A percentile compares a stretch with the other conserved stretches of the same genome.
Conservation (phyloP, 345 rosid species). For the Rubroshorea leprosula region DNA sequence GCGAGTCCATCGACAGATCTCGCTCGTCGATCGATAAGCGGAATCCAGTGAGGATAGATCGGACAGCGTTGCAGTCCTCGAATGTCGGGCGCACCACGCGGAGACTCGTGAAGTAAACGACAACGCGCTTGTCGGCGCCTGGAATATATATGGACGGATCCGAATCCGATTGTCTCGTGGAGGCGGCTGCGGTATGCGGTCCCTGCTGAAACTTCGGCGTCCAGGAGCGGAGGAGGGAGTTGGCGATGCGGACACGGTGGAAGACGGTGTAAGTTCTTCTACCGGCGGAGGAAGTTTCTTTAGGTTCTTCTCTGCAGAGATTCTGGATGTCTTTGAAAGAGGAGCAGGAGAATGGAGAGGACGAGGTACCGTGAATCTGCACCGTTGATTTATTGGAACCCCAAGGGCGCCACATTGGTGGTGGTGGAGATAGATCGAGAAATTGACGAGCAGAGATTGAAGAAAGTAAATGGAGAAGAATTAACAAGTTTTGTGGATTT, state of each 20-base stretch:
- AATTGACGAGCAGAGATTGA: neutral
- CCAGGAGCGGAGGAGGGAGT: conserved; percentile 48
- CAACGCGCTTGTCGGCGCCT: conserved; percentile 52
- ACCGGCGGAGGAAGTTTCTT: conserved; percentile 21
- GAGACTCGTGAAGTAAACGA: conserved; percentile 78
- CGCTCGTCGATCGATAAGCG: conserved; percentile 75
- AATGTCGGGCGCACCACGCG: conserved; percentile 76
- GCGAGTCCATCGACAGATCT: conserved; percentile 77
- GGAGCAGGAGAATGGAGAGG: conserved; percentile 40
- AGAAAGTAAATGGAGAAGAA: no score
- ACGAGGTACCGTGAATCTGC: conserved; percentile 30
- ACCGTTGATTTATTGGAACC: conserved; percentile 41
- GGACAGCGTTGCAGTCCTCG: conserved; percentile 64
- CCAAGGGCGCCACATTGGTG: conserved; percentile 93
- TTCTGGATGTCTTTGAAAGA: conserved; percentile 67
- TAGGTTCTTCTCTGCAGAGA: conserved; percentile 41
- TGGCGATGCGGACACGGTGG: conserved; percentile 52
- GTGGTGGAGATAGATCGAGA: conserved; percentile 12
- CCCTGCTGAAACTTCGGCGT: conserved; percentile 14
- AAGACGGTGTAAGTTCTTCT: conserved; percentile 36
- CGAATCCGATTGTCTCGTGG: conserved; percentile 7
- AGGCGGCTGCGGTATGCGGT: conserved; percentile 11
- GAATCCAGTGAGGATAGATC: conserved; percentile 56
- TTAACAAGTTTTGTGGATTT: no score
- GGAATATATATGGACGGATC: conserved; percentile 32